Evolutionary conservation across 768 basidiomycete species (phyloP).

Genomic region (Tephrocybe sp.): DNA sequence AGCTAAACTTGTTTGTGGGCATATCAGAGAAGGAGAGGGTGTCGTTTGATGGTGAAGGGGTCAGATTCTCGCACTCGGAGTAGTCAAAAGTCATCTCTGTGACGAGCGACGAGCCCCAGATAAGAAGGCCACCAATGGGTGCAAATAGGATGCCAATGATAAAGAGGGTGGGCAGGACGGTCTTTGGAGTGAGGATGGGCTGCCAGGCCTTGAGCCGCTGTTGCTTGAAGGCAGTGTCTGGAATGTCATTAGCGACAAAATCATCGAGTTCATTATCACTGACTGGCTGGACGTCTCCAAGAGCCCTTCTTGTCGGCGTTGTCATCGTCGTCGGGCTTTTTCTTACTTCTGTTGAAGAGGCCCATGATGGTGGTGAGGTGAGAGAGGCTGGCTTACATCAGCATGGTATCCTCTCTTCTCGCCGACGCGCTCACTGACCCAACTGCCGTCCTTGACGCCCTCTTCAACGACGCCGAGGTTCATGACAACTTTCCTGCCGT

Average conservation of each 20-base stretch:
- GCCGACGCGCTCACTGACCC: conserved; percentile 51
- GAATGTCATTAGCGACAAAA: conserved; percentile 12
- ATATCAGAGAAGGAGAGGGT: conserved; percentile 45
- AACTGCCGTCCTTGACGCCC: conserved; percentile 40
- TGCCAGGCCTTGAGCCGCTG: conserved; percentile 99
- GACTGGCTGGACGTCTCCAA: conserved; percentile 85
- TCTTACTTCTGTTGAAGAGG: conserved; percentile 55
- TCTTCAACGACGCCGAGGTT: conserved; percentile 34
- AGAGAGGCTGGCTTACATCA: conserved; percentile 27
- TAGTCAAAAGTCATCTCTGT: conserved; percentile 96
- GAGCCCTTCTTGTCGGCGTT: conserved; percentile 45
- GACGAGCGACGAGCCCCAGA: conserved; percentile 84
- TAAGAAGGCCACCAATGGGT: conserved; percentile 90
- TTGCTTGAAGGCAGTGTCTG: conserved; percentile 99
- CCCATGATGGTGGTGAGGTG: conserved; percentile 31
- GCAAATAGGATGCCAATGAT: conserved; percentile 94
- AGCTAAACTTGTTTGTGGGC: conserved; percentile 64
- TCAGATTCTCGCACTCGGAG: conserved; percentile 78
- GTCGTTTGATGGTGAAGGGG: conserved; percentile 37
- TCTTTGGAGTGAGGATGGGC: conserved; percentile 97
- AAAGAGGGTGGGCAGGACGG: conserved; percentile 94
- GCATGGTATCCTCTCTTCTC: conserved; percentile 50
- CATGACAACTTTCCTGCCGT: conserved; percentile 35
- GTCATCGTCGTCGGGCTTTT: conserved; percentile 31
- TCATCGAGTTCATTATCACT: conserved; percentile 26